Conservation (phyloP, 1,284 basidiomycete genomes). For the Xanthoconium separans region DNA sequence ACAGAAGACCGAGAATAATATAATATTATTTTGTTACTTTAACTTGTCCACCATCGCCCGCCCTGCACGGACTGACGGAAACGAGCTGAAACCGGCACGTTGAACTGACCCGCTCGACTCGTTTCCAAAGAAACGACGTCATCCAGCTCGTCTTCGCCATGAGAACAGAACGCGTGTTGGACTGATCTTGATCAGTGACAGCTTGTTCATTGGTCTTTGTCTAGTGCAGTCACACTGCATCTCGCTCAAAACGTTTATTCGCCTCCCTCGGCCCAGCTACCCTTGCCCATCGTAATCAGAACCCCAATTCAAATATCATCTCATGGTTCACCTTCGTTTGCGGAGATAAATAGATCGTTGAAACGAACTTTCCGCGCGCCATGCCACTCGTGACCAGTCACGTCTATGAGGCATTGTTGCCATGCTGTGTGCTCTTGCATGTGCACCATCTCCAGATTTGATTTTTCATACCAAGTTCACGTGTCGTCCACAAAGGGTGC, state of each 20-base stretch:
- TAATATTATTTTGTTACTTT: no score
- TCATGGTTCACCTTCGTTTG: constrained; percentile 12
- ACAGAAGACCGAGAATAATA: constrained; percentile 13
- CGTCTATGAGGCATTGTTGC: background rate
- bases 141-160: constrained; percentile 8
- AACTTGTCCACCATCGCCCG: constrained; percentile 4
- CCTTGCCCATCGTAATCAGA: constrained; percentile 9
- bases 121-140: constrained; percentile 30
- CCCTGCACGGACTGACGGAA: constrained; percentile 5
- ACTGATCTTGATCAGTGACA: constrained; percentile 5
- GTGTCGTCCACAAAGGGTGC: constrained; percentile 1
- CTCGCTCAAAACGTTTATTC: background rate
- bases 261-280: background rate
- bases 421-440: constrained; percentile 3
- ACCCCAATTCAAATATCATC: constrained; percentile 6
- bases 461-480: background rate
- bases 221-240: constrained; percentile 10
- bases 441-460: constrained; percentile 3
- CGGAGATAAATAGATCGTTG: constrained; percentile 27
- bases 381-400: no score
- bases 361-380: constrained; percentile 1
- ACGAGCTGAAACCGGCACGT: constrained; percentile 21
- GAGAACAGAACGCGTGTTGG: constrained; percentile 4
- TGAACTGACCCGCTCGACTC: constrained; percentile 6
- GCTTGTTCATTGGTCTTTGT: background rate